phyloP scores from a whole-genome alignment of 306 rosid genomes.

The Trifolium subterraneum region DNA sequence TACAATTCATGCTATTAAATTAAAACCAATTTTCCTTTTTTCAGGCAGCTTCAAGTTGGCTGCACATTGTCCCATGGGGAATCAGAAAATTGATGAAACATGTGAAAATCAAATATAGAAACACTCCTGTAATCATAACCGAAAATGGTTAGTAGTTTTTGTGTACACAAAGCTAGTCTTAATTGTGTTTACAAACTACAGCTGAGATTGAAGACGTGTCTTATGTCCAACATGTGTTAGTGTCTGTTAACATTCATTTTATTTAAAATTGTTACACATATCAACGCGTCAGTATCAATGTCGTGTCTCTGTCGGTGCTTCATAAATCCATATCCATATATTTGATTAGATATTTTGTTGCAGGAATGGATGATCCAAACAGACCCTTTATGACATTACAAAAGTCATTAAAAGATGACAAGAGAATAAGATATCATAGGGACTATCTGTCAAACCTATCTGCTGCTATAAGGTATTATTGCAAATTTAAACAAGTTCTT shows the following conservation, averaged over 20 bases:
- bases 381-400: conserved; percentile 52
- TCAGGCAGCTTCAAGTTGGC: conserved; percentile 89
- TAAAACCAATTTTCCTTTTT: conserved; percentile 24
- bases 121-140: conserved; percentile 73
- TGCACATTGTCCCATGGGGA: conserved; percentile 95
- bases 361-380: conserved; percentile 92
- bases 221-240: too few species aligned
- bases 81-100: conserved; percentile 69
- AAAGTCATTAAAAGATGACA: conserved; percentile 71
- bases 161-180: neutral
- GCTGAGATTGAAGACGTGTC: neutral
- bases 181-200: neutral
- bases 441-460: conserved; percentile 93
- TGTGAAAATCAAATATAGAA: conserved; percentile 70
- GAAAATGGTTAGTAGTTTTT: conserved; percentile 73
- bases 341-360: conserved; percentile 27
- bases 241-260: neutral
- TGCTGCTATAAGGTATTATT: conserved; percentile 78
- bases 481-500: neutral
- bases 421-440: conserved; percentile 74
- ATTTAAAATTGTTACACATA: neutral
- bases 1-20: conserved; percentile 8
- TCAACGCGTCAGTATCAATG: neutral
- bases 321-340: neutral
- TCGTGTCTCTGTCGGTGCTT: neutral